A percentile compares a stretch with the other conserved stretches of the same genome.
These are phyloP conservation scores for Daedalea quercina DNA, from an alignment of 768 basidiomycete genomes.

Conservation along the genomic window DNA sequence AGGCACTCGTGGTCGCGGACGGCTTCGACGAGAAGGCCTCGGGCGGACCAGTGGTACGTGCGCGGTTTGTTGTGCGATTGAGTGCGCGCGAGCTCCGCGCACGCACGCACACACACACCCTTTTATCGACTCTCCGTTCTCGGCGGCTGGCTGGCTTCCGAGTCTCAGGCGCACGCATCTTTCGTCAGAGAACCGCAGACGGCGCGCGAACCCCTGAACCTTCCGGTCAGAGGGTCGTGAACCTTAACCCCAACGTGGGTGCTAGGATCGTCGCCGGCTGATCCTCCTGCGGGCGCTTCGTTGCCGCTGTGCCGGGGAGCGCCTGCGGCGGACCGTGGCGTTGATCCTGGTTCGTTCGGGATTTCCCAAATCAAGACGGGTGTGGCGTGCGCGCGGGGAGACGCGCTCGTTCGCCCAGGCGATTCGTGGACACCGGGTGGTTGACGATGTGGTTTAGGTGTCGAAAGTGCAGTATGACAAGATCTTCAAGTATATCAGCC, in stretches of 20 bases:
- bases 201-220: not conserved
- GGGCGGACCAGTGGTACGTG: conserved; percentile 76
- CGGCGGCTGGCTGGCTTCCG: too few species aligned
- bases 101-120: too few species aligned
- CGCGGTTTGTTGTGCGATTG: not conserved
- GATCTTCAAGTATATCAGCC: conserved; percentile 83
- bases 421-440: not conserved
- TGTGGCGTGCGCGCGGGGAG: too few species aligned
- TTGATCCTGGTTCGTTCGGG: too few species aligned
- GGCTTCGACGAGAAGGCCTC: conserved; percentile 69
- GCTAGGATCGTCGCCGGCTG: not conserved
- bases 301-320: too few species aligned
- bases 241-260: conserved; percentile 3
- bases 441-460: conserved; percentile 37
- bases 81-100: too few species aligned
- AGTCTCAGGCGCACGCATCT: too few species aligned
- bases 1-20: conserved; percentile 68
- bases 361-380: too few species aligned
- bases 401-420: too few species aligned
- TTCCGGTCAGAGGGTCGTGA: not conserved
- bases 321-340: too few species aligned
- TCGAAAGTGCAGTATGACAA: conserved; percentile 83
- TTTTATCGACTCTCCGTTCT: too few species aligned
- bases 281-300: too few species aligned
- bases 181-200: not conserved